Percentiles rank a stretch among this genome's conserved stretches.
phyloP scores from a whole-genome alignment of 352 stramenopile species.

The Phytophthora megakarya region DNA sequence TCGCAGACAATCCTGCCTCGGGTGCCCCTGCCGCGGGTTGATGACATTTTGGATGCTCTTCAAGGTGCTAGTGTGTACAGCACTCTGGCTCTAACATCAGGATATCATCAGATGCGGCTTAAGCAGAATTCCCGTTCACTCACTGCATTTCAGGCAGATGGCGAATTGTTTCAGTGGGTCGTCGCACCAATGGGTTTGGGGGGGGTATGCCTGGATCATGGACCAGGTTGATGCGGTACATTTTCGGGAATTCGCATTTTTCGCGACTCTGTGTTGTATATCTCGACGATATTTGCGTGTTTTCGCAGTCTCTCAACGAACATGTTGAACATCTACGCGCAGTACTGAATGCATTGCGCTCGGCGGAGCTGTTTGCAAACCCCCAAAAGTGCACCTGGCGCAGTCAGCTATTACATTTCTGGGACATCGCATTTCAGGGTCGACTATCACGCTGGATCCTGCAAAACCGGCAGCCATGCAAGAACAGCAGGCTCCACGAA shows the following conservation, averaged over 20 bases:
- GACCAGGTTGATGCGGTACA: constrained; percentile 12
- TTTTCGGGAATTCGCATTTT: constrained; percentile 2
- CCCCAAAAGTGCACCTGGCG: no score
- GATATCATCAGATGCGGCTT: constrained; percentile 3
- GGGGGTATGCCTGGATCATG: constrained; percentile 7
- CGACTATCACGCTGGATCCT: no score
- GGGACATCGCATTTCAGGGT: no score
- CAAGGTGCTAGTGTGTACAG: no score
- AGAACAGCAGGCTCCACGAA: background rate
- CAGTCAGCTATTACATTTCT: no score
- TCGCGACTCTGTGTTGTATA: constrained; percentile 8
- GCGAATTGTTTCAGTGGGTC: constrained; percentile 1
- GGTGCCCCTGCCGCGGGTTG: no score
- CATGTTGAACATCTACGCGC: constrained; percentile 6
- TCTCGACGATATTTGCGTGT: constrained; percentile 9
- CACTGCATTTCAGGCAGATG: constrained; percentile 7
- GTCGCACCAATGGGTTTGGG: background rate
- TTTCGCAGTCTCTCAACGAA: background rate
- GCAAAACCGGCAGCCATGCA: background rate
- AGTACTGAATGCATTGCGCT: background rate
- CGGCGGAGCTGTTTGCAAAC: no score
- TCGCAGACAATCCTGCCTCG: background rate
- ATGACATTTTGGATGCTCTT: no score
- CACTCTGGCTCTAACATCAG: background rate
- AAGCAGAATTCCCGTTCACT: background rate